These are phyloP conservation scores for Eucalyptus grandis DNA, from an alignment of 345 rosid species.

Conservation along the genomic window DNA sequence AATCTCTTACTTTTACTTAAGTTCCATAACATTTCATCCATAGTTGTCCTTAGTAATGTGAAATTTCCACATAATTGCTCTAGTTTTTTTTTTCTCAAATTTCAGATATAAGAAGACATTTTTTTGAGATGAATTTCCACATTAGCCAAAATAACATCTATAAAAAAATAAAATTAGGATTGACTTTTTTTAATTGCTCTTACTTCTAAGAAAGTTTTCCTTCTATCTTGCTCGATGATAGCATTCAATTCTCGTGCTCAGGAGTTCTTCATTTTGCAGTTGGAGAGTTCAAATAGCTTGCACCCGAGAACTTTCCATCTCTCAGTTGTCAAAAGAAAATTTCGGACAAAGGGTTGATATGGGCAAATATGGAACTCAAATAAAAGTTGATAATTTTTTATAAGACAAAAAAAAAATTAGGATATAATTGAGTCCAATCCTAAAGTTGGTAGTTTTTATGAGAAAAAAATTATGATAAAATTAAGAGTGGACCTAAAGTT, in stretches of 20 bases:
- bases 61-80: not conserved
- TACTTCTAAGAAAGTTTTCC: not conserved
- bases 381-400: not conserved
- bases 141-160: too few relatives aligned
- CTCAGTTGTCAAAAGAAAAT: not conserved
- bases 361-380: not conserved
- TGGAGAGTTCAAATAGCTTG: too few relatives aligned
- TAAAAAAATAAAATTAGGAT: too few relatives aligned
- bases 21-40: not conserved
- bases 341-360: not conserved
- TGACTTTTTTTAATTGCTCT: not conserved
- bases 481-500: too few relatives aligned
- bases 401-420: too few relatives aligned
- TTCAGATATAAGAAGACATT: rapidly evolving
- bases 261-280: not conserved
- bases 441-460: too few relatives aligned
- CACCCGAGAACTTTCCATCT: not conserved
- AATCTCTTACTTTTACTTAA: too few relatives aligned
- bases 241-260: not conserved
- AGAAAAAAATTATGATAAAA: too few relatives aligned
- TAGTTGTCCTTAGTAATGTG: too few relatives aligned
- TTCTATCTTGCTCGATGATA: rapidly evolving
- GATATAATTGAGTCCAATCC: not conserved
- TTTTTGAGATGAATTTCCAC: too few relatives aligned
- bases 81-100: too few relatives aligned